A percentile compares a stretch with the other conserved stretches of the same genome.
These are phyloP conservation scores for Apocynum venetum DNA, from an alignment of 257 asterid genomes.

Conservation along the genomic window DNA sequence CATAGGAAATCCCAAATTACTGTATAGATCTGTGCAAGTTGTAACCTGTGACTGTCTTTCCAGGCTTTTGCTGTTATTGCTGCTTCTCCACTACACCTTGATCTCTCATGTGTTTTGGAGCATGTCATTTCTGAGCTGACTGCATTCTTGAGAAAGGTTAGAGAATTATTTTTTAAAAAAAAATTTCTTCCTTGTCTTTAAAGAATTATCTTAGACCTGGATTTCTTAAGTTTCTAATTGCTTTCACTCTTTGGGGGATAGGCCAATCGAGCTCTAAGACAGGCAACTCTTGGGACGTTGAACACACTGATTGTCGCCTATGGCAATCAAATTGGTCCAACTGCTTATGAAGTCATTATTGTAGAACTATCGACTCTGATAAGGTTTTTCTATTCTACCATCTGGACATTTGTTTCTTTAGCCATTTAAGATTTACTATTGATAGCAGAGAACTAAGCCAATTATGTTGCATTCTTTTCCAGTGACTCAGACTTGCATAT, in stretches of 20 bases:
- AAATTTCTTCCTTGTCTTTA: not conserved
- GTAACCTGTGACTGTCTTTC: conserved; percentile 19
- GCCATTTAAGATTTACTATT: not conserved
- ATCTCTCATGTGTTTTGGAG: conserved; percentile 81
- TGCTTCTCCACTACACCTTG: conserved; percentile 87
- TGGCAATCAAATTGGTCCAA: conserved; percentile 84
- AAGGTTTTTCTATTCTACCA: conserved; percentile 44
- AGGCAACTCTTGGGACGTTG: conserved; percentile 91
- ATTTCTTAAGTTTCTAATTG: conserved; percentile 3
- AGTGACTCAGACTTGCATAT: conserved; percentile 97
- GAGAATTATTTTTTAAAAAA: conserved; percentile 1
- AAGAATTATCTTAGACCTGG: not conserved
- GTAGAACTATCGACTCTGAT: conserved; percentile 91
- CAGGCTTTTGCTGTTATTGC: conserved; percentile 99
- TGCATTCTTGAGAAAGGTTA: conserved; percentile 87
- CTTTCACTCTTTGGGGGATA: conserved; percentile 32
- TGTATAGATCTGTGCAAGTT: conserved; percentile 1
- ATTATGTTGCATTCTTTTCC: conserved; percentile 22
- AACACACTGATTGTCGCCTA: conserved; percentile 88
- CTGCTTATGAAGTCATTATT: conserved; percentile 91
- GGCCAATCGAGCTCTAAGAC: conserved; percentile 97
- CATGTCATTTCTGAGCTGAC: conserved; percentile 92
- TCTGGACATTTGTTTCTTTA: conserved; percentile 3
- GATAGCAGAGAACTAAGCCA: conserved; percentile 2
- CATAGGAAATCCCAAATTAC: no score